Percentiles rank a stretch among this genome's conserved stretches.
phyloP scores from a whole-genome alignment of 495 filamentous ascomycete genomes.

The Ascodesmis nigricans region DNA sequence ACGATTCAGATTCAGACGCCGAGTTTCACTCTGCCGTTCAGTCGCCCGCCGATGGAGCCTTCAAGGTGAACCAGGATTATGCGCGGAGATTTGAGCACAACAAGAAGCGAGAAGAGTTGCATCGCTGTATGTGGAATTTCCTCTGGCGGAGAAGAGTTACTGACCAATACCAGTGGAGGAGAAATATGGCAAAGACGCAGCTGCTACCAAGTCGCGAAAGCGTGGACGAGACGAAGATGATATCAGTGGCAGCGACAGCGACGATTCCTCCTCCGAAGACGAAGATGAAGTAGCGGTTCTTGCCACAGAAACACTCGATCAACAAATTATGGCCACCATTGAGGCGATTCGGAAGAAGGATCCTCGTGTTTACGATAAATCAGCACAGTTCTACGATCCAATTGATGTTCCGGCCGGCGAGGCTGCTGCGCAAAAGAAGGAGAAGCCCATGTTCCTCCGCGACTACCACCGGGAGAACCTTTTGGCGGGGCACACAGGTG shows the following conservation, averaged over 20 bases:
- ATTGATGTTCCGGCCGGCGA: slow-evolving; percentile 30
- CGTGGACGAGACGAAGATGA: slow-evolving; percentile 24
- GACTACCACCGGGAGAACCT: slow-evolving; percentile 84
- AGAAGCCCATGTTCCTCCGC: slow-evolving; percentile 66
- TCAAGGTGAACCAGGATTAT: slow-evolving; percentile 81
- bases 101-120: slow-evolving; percentile 78
- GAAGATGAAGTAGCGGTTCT: slow-evolving; percentile 82
- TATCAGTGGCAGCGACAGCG: slow-evolving; percentile 29
- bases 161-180: slow-evolving; percentile 43
- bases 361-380: slow-evolving; percentile 66
- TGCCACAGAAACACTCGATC: slow-evolving; percentile 58
- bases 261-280: slow-evolving; percentile 45
- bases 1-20: slow-evolving; percentile 15
- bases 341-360: slow-evolving; percentile 75
- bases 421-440: slow-evolving; percentile 28
- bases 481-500: slow-evolving; percentile 36
- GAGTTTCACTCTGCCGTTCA: slow-evolving; percentile 13
- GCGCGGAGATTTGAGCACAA: slow-evolving; percentile 84
- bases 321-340: slow-evolving; percentile 65
- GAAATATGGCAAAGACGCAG: slow-evolving; percentile 46
- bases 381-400: slow-evolving; percentile 49
- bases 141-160: neutral
- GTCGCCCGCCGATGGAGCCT: slow-evolving; percentile 22
- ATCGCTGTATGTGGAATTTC: slow-evolving; percentile 37
- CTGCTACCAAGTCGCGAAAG: no score